Evolutionary conservation across 345 rosid genomes (phyloP).

Genomic region (Eucalyptus tenuipes): DNA sequence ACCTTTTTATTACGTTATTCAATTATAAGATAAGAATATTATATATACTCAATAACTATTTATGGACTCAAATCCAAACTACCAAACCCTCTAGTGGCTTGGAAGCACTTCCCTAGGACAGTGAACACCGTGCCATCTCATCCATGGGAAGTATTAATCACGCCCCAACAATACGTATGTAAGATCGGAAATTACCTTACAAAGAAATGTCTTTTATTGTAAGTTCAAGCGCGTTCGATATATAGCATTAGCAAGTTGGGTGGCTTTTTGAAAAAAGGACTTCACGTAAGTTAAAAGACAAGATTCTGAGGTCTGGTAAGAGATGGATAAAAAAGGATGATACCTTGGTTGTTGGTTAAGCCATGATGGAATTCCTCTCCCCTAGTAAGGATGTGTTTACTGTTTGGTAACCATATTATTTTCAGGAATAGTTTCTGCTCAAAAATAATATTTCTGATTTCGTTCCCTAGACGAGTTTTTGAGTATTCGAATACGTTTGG

Average conservation of each 20-base stretch:
- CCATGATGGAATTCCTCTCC: background rate
- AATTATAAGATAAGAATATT: background rate
- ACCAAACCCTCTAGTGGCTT: background rate
- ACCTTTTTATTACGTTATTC: background rate
- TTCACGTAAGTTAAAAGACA: background rate
- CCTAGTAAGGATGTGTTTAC: no score
- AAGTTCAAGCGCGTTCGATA: background rate
- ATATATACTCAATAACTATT: no score
- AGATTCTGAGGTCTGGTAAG: background rate
- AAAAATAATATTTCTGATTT: no score
- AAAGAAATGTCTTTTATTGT: background rate
- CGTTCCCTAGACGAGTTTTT: no score
- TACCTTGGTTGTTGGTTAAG: background rate
- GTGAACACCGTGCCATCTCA: no score
- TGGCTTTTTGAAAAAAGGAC: background rate
- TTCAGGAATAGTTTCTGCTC: no score
- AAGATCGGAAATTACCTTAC: background rate
- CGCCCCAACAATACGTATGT: background rate
- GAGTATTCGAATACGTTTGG: fast-evolving
- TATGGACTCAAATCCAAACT: background rate
- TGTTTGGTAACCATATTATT: no score
- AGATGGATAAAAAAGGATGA: background rate
- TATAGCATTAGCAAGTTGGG: background rate
- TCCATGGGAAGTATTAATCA: fast-evolving
- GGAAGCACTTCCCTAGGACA: background rate